Evolutionary conservation across 805 yeast genomes (phyloP), one percentile per base, ranked within the genome.

Genomic region (Starmerella sp.): DNA sequence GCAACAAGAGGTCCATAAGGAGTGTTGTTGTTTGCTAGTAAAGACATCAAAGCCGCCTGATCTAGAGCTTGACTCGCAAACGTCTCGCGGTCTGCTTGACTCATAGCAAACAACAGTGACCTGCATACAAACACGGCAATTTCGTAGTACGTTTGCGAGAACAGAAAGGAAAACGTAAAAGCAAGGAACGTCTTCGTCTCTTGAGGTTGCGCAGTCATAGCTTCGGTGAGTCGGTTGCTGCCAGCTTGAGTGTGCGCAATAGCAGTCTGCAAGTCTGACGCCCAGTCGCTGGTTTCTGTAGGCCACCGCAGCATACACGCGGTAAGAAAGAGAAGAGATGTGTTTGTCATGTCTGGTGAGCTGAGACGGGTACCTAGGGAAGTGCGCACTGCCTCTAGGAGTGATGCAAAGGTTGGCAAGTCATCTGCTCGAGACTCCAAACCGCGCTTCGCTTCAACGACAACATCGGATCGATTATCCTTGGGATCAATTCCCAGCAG

Each of bases 401-500:
- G 54, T 1, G 69, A 69, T 1, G 62, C 54, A 59, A 85, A 83
- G 0, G 65, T 54, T 0, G 96, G 95, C 58, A 87, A 82, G 15
- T 62, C 60, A 0, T 96, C 47, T 1, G 36, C 11, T 6, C 6
- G 6, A 8, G 50, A 35, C 9, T 45, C 82, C 32, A 91, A 70
- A 0, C 97, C 97, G 58, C 79, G 80, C 5, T 66, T 67, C 0
- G 96, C 84, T 66, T 88, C 96, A 63, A 88, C 95, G 2, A 83
- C 72, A 0, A 86, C 80, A 61, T 87, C 95, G 2, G 86, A 74
- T 54, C 83, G 75, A 60, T 85, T 85, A 1, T 66, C 39, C 8
- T 10, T 67, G 11, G 75, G 63, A 22, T 78, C 70, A 5, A 86
- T 67, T 13, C 89, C 96, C 47, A 83, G 66, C 17, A 89, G 67